Evolutionary conservation across 2,329 filamentous ascomycete genomes (phyloP).

Genomic region (Sporothrix phasma): DNA sequence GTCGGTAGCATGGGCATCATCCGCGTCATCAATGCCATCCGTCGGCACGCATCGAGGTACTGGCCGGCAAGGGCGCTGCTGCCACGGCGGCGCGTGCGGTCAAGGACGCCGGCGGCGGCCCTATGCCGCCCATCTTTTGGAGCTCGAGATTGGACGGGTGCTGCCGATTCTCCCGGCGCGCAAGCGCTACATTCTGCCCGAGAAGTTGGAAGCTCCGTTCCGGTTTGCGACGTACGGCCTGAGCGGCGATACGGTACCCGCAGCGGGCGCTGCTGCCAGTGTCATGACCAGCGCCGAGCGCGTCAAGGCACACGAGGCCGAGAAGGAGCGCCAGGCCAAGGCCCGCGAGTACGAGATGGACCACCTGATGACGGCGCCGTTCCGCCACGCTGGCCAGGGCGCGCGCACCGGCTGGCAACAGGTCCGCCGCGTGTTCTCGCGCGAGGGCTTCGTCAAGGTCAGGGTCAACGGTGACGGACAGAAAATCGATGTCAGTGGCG

Average conservation of each 20-base stretch:
- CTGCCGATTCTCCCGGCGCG: constrained; percentile 39
- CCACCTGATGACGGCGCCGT: constrained; percentile 48
- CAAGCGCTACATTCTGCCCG: constrained; percentile 31
- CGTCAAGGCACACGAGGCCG: constrained; percentile 25
- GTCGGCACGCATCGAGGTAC: constrained; percentile 16
- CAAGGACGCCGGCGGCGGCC: constrained; percentile 14
- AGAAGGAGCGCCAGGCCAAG: constrained; percentile 30
- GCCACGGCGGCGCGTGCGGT: constrained; percentile 16
- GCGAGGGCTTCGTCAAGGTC: constrained; percentile 47
- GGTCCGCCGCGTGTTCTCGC: constrained; percentile 41
- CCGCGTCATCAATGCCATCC: constrained; percentile 46
- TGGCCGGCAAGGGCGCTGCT: constrained; percentile 12
- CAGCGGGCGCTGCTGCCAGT: neutral
- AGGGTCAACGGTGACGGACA: constrained; percentile 33
- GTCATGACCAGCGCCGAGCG: constrained; percentile 19
- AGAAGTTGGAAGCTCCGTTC: constrained; percentile 29
- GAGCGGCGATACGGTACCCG: constrained; percentile 2
- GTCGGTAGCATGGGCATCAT: constrained; percentile 48
- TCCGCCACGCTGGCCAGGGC: constrained; percentile 39
- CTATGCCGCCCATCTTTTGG: constrained; percentile 34
- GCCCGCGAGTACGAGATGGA: constrained; percentile 42
- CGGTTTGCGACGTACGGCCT: constrained; percentile 26
- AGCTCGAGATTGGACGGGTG: constrained; percentile 42
- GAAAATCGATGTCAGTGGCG: constrained; percentile 47
- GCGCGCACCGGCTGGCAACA: constrained; percentile 34